phyloP scores from a whole-genome alignment of 2,329 filamentous ascomycete genomes.

The Thelonectria olida region DNA sequence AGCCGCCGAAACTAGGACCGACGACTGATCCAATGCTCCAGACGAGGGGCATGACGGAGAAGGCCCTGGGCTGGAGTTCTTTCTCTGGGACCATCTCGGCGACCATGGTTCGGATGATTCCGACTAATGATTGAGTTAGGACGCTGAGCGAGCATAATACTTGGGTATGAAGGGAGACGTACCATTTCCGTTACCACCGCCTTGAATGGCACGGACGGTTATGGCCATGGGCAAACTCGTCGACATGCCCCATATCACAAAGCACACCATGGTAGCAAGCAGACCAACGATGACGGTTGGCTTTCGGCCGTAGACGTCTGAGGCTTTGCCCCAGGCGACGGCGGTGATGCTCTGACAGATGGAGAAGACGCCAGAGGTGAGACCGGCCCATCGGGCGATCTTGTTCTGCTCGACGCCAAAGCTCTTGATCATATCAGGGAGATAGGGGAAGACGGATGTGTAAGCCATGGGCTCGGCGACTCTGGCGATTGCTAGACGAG shows the following conservation, averaged over 20 bases:
- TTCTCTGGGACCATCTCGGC: slow-evolving; percentile 91
- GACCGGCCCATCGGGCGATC: slow-evolving; percentile 82
- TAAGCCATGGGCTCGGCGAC: slow-evolving; percentile 80
- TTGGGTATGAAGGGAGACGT: slow-evolving; percentile 28
- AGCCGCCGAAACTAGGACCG: slow-evolving; percentile 87
- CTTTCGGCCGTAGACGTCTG: slow-evolving; percentile 84
- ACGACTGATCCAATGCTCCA: slow-evolving; percentile 91
- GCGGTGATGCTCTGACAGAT: slow-evolving; percentile 76
- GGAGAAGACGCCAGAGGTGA: slow-evolving; percentile 78
- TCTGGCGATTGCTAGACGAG: slow-evolving; percentile 72
- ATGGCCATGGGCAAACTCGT: slow-evolving; percentile 84
- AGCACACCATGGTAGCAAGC: slow-evolving; percentile 81
- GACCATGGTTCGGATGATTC: slow-evolving; percentile 91
- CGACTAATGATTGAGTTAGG: slow-evolving; percentile 61
- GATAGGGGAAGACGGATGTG: slow-evolving; percentile 75
- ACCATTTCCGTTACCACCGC: slow-evolving; percentile 87
- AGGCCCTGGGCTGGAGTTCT: slow-evolving; percentile 87
- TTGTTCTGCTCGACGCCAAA: slow-evolving; percentile 77
- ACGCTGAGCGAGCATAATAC: not conserved
- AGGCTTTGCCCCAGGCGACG: slow-evolving; percentile 78
- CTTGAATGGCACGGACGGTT: slow-evolving; percentile 77
- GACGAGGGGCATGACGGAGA: slow-evolving; percentile 90
- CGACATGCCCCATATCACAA: slow-evolving; percentile 85
- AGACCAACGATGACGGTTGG: slow-evolving; percentile 80
- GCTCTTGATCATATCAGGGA: slow-evolving; percentile 84